These are phyloP conservation scores for Penicillium ochrochloron DNA, from an alignment of 495 filamentous ascomycete genomes.

Conservation along the genomic window DNA sequence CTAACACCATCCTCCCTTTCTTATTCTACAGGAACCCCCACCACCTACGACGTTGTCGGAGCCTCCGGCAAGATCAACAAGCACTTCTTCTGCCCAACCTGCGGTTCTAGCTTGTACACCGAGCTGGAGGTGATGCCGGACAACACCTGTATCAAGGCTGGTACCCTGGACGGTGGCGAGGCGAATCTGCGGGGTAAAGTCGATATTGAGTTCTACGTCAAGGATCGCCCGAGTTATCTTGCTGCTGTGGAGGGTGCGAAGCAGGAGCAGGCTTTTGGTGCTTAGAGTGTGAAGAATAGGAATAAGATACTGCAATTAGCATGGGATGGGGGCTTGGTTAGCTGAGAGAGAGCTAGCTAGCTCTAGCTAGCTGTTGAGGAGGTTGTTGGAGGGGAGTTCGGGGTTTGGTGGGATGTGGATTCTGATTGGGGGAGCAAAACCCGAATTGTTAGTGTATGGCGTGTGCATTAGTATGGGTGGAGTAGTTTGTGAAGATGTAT, in stretches of 20 bases:
- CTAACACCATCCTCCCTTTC: background rate
- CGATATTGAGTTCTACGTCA: conserved; percentile 52
- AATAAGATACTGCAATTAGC: too few relatives aligned
- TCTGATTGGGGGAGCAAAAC: background rate
- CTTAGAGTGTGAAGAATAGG: background rate
- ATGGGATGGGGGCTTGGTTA: too few relatives aligned
- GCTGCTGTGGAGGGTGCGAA: conserved; percentile 45
- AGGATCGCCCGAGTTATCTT: conserved; percentile 45
- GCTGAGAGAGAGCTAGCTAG: background rate
- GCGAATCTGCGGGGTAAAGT: conserved; percentile 40
- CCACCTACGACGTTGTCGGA: conserved; percentile 42
- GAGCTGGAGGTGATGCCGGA: conserved; percentile 54
- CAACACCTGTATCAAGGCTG: conserved; percentile 48
- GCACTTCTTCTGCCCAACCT: conserved; percentile 52
- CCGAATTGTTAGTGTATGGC: background rate
- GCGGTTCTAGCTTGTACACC: conserved; percentile 51
- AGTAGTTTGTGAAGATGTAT: background rate
- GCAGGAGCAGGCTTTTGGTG: conserved; percentile 41
- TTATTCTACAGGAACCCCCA: conserved; percentile 38
- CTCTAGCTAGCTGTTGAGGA: background rate
- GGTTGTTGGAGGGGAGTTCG: too few relatives aligned
- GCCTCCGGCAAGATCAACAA: conserved; percentile 53
- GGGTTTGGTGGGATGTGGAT: background rate
- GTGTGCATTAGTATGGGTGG: background rate
- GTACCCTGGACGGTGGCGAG: conserved; percentile 45